Evolutionary conservation across 768 basidiomycete genomes (phyloP).

Genomic region (Rhizopogon vesiculosus): DNA sequence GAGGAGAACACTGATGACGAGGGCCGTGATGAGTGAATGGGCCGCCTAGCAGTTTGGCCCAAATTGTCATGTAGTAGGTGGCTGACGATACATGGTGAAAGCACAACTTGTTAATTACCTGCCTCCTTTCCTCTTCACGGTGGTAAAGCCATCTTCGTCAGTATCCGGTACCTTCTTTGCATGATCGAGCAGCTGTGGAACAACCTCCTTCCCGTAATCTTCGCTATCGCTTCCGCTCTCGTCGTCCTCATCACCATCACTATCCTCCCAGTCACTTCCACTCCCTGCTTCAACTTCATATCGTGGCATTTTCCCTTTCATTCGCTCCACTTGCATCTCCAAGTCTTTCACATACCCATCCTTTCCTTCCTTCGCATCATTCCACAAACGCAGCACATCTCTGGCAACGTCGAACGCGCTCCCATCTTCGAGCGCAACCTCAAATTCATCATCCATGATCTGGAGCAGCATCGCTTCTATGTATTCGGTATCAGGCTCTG

Average conservation of each 20-base stretch:
- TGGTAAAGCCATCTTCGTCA: slow-evolving; percentile 91
- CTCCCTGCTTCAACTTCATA: slow-evolving; percentile 36
- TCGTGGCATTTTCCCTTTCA: slow-evolving; percentile 52
- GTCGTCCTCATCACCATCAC: slow-evolving; percentile 31
- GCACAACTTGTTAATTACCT: neutral
- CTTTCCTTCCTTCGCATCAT: slow-evolving; percentile 40
- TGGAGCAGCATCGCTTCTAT: slow-evolving; percentile 80
- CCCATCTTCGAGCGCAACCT: slow-evolving; percentile 77
- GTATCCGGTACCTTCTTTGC: slow-evolving; percentile 59
- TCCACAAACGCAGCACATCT: slow-evolving; percentile 72
- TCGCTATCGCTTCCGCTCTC: slow-evolving; percentile 20
- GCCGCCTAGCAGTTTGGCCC: too few relatives aligned
- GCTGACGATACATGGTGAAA: too few relatives aligned
- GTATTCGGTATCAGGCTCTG: slow-evolving; percentile 61
- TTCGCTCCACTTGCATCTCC: slow-evolving; percentile 57
- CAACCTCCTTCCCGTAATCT: slow-evolving; percentile 44
- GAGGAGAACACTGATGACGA: slow-evolving; percentile 43
- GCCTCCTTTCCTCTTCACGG: slow-evolving; percentile 59
- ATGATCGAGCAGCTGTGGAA: slow-evolving; percentile 50
- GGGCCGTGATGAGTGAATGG: slow-evolving; percentile 35
- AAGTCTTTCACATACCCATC: slow-evolving; percentile 50
- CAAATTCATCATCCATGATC: slow-evolving; percentile 86
- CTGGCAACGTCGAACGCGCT: slow-evolving; percentile 69
- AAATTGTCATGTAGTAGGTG: too few relatives aligned
- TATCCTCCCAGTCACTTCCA: slow-evolving; percentile 43